phyloP scores from a whole-genome alignment of 176 grass and related monocot species.

The Dendrocalamus sinicus region DNA sequence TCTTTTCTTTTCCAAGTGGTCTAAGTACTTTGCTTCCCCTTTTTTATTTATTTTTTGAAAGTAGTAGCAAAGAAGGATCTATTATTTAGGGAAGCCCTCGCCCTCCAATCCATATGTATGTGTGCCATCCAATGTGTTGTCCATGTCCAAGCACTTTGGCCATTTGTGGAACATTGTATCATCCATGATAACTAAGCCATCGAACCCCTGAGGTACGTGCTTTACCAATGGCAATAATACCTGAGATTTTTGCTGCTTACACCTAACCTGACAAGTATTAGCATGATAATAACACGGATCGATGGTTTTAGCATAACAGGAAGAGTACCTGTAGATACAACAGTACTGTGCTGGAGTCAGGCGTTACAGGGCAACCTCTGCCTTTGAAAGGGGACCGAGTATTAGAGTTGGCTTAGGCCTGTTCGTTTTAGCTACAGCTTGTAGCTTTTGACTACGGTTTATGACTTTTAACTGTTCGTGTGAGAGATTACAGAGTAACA shows the following conservation, averaged over 20 bases:
- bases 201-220: background rate
- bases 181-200: conserved; percentile 5
- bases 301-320: background rate
- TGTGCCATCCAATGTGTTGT: conserved; percentile 26
- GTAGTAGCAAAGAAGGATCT: conserved; percentile 1
- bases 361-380: conserved; percentile 21
- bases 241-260: background rate
- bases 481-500: no score
- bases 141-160: conserved; percentile 2
- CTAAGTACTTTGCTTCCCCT: background rate
- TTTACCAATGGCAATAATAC: background rate
- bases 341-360: conserved; percentile 39
- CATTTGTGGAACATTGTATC: conserved; percentile 26
- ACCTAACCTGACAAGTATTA: background rate
- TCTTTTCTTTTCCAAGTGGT: conserved; percentile 29
- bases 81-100: background rate
- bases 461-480: no score
- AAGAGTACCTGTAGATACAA: background rate
- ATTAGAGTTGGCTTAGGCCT: conserved; percentile 20
- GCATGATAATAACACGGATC: background rate
- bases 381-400: conserved; percentile 32
- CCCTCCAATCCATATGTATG: conserved; percentile 11
- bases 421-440: no score
- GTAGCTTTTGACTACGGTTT: no score
- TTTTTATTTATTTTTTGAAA: conserved; percentile 17